Evolutionary conservation across 2,329 filamentous ascomycete species (phyloP).

Genomic region (Dactylellina drechsleri): DNA sequence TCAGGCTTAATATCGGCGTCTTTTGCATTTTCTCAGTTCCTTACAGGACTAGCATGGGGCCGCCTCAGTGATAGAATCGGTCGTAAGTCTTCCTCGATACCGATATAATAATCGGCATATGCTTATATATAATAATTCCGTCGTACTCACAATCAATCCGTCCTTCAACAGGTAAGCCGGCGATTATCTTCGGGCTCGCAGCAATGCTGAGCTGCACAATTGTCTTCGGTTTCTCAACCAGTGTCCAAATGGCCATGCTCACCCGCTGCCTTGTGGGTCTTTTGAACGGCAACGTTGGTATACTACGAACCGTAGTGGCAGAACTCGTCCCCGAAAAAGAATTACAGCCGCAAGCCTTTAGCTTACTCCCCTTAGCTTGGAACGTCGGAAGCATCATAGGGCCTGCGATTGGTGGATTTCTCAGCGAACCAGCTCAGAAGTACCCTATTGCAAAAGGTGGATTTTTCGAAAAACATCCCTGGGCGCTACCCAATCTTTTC

Average conservation of each 20-base stretch:
- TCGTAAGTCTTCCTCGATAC: constrained; percentile 6
- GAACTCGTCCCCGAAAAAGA: constrained; percentile 89
- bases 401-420: constrained; percentile 81
- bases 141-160: neutral
- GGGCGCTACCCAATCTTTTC: constrained; percentile 83
- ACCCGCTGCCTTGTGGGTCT: constrained; percentile 80
- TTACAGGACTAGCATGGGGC: constrained; percentile 91
- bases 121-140: neutral
- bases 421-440: constrained; percentile 81
- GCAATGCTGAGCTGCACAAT: neutral
- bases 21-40: constrained; percentile 81
- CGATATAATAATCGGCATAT: too few species aligned
- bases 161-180: neutral
- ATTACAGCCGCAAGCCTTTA: constrained; percentile 83
- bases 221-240: constrained; percentile 81
- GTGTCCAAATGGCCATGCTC: constrained; percentile 79
- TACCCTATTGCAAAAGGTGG: constrained; percentile 76
- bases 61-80: constrained; percentile 64
- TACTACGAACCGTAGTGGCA: constrained; percentile 89
- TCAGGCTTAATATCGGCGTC: constrained; percentile 62
- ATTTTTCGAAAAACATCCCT: constrained; percentile 81
- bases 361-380: constrained; percentile 91
- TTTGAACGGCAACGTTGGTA: constrained; percentile 93
- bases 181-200: neutral
- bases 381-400: constrained; percentile 87